A percentile compares a stretch with the other conserved stretches of the same genome.
Conservation (phyloP, 345 rosid species). For the Gynandropsis gynandra region DNA sequence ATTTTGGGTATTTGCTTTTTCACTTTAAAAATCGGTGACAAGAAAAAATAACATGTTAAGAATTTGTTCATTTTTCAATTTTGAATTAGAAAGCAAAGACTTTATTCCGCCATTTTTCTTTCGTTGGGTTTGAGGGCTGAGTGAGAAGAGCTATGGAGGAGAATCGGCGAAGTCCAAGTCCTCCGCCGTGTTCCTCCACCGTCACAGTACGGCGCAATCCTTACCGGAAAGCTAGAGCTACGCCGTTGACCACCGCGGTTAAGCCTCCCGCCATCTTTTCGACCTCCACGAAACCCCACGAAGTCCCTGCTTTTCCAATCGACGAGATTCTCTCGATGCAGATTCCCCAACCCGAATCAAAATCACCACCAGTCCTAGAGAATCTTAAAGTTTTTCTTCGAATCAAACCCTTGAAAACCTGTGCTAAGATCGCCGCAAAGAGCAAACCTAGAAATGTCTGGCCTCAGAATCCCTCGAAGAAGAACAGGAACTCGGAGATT, state of each 20-base stretch:
- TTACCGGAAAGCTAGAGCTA: conserved; percentile 60
- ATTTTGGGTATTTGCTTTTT: no score
- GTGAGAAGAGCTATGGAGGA: conserved; percentile 10
- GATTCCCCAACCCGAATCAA: conserved; percentile 16
- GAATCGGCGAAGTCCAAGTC: conserved; percentile 32
- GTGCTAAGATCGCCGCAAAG: conserved; percentile 17
- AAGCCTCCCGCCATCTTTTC: conserved; percentile 13
- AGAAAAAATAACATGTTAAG: no score
- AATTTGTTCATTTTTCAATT: no score
- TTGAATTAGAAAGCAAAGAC: no score
- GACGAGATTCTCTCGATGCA: conserved; percentile 51
- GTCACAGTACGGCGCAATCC: conserved; percentile 73
- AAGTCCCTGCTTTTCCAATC: conserved; percentile 51
- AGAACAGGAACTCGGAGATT: conserved; percentile 26
- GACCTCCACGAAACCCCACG: conserved; percentile 22
- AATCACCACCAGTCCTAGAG: conserved; percentile 24
- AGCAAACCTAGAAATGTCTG: conserved; percentile 47
- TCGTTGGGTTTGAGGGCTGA: background rate
- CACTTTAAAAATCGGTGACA: no score
- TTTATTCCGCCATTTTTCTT: conserved; percentile 23
- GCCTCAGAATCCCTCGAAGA: conserved; percentile 57
- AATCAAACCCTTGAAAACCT: conserved; percentile 37
- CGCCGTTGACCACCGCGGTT: conserved; percentile 32
- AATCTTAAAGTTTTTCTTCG: conserved; percentile 65
- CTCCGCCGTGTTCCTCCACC: conserved; percentile 41